These are phyloP conservation scores for Brassica nigra DNA, from an alignment of 345 rosid genomes.

Conservation along the genomic window DNA sequence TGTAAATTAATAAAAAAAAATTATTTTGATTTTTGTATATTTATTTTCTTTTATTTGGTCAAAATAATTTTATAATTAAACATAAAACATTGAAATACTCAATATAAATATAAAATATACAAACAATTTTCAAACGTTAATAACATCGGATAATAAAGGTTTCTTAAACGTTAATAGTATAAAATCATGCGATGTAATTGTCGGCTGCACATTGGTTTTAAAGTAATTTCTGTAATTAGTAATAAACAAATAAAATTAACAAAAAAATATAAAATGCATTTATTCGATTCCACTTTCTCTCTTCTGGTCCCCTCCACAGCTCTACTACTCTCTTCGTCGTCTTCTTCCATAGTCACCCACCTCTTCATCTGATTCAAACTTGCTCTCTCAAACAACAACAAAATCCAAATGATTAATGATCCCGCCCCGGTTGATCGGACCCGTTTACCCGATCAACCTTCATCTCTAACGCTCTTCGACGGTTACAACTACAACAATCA, in stretches of 20 bases:
- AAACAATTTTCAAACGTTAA: too few relatives aligned
- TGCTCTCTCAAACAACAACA: neutral
- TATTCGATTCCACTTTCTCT: neutral
- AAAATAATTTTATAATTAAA: too few relatives aligned
- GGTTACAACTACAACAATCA: constrained; percentile 42
- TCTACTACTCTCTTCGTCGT: constrained; percentile 1
- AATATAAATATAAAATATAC: too few relatives aligned
- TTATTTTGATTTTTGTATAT: too few relatives aligned
- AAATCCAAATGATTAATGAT: constrained; percentile 53
- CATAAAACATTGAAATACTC: too few relatives aligned
- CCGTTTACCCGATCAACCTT: constrained; percentile 47
- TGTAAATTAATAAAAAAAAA: too few relatives aligned
- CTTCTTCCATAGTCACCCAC: neutral
- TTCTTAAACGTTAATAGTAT: too few relatives aligned
- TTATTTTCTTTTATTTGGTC: too few relatives aligned
- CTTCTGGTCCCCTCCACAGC: constrained; percentile 32
- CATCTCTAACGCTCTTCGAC: constrained; percentile 42
- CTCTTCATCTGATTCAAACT: constrained; percentile 8
- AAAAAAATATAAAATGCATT: neutral
- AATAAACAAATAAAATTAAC: neutral
- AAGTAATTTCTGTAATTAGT: neutral
- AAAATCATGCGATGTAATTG: too few relatives aligned
- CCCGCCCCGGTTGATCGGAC: constrained; percentile 48
- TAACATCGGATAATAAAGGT: too few relatives aligned
- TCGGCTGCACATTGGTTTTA: neutral